Conservation (phyloP, 768 basidiomycete genomes). For the Mycena albidolilacea region DNA sequence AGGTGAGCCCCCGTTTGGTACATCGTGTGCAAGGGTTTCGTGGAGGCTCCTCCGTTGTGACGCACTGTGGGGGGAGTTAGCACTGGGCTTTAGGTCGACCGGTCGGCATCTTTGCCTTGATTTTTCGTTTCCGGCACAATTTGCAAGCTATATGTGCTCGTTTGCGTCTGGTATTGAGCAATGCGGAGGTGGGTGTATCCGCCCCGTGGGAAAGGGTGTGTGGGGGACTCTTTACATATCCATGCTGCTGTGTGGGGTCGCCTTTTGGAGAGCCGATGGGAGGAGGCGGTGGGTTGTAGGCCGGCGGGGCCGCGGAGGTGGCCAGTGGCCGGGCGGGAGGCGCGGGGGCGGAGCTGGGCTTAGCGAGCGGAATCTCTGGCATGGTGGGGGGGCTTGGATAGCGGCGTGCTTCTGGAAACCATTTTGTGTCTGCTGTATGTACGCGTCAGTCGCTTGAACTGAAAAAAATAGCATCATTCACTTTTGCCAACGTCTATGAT, state of each 20-base stretch:
- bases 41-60: slow-evolving; percentile 45
- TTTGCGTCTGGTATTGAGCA: slow-evolving; percentile 43
- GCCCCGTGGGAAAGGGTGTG: slow-evolving; percentile 16
- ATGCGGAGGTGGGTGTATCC: slow-evolving; percentile 22
- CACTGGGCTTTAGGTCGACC: slow-evolving; percentile 9
- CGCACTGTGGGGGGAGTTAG: slow-evolving; percentile 45
- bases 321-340: too few relatives aligned
- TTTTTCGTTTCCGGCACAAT: slow-evolving; percentile 65
- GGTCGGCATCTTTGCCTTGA: slow-evolving; percentile 57
- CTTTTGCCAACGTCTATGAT: not conserved
- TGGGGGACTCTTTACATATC: slow-evolving; percentile 35
- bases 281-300: not conserved
- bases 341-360: too few relatives aligned
- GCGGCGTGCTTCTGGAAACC: not conserved
- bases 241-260: slow-evolving; percentile 36
- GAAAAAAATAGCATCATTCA: not conserved
- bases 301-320: too few relatives aligned
- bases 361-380: too few relatives aligned
- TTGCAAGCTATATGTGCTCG: slow-evolving; percentile 69
- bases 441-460: not conserved
- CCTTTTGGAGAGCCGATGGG: slow-evolving; percentile 29
- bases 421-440: not conserved
- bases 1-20: slow-evolving; percentile 52
- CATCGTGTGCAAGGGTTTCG: slow-evolving; percentile 58
- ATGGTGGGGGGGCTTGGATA: too few relatives aligned